phyloP scores from a whole-genome alignment of 78 protist species.

The Dictyostelium firmibasis region DNA sequence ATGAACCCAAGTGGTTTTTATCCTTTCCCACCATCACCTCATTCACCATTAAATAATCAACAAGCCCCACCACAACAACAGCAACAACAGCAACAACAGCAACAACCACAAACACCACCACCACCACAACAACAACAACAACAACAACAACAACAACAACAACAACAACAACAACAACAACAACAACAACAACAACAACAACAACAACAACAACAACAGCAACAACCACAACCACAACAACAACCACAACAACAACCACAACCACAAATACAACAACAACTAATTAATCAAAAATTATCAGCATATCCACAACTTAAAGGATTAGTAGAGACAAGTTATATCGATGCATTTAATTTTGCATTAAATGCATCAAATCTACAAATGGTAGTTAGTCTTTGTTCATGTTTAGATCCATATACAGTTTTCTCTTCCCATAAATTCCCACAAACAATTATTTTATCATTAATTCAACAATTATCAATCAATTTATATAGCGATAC shows the following conservation, averaged over 20 bases:
- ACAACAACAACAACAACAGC: neutral
- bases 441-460: slow-evolving; percentile 34
- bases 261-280: neutral
- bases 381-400: slow-evolving; percentile 55
- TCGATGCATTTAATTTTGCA: slow-evolving; percentile 45
- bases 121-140: neutral
- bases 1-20: neutral
- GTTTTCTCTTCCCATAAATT: neutral
- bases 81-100: neutral
- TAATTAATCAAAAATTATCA: neutral
- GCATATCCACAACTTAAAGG: slow-evolving; percentile 40
- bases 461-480: slow-evolving; percentile 64
- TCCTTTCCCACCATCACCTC: neutral
- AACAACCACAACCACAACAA: neutral
- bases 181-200: too few relatives aligned
- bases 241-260: neutral
- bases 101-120: neutral
- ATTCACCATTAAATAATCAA: neutral
- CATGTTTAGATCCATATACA: slow-evolving; percentile 18
- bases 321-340: slow-evolving; percentile 16
- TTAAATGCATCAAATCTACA: slow-evolving; percentile 41
- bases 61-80: neutral
- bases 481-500: slow-evolving; percentile 12
- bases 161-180: too few relatives aligned
- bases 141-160: neutral